Evolutionary conservation across 2,329 filamentous ascomycete genomes (phyloP).

Genomic region (Cadophora malorum): DNA sequence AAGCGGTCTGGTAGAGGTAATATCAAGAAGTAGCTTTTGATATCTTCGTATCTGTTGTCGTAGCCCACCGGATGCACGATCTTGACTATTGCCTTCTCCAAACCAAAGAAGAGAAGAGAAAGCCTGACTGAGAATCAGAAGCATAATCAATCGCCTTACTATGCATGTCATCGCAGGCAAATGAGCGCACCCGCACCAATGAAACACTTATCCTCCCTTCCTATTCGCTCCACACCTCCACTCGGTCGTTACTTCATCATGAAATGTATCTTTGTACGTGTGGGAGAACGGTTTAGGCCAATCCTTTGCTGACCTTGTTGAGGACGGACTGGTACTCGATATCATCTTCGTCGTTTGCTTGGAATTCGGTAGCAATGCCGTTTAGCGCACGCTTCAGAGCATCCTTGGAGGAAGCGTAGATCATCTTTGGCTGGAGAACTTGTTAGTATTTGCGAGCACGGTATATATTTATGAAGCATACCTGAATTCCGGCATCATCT

Average conservation of each 20-base stretch:
- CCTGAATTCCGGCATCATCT: constrained; percentile 80
- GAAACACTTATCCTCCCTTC: constrained; percentile 36
- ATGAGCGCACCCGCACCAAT: constrained; percentile 40
- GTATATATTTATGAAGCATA: constrained; percentile 50
- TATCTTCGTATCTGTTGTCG: constrained; percentile 36
- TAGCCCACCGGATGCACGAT: constrained; percentile 21
- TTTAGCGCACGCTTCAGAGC: constrained; percentile 81
- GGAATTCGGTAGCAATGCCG: constrained; percentile 77
- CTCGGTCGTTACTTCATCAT: constrained; percentile 18
- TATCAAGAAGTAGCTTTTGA: constrained; percentile 37
- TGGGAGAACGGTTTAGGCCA: constrained; percentile 50
- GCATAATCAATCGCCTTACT: constrained; percentile 33
- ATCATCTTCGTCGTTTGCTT: constrained; percentile 84
- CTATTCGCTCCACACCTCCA: constrained; percentile 7
- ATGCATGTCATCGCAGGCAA: constrained; percentile 41
- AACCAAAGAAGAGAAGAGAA: constrained; percentile 24
- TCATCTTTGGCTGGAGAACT: constrained; percentile 78
- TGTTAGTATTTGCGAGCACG: constrained; percentile 20
- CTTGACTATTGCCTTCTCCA: constrained; percentile 17
- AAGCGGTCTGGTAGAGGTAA: constrained; percentile 12
- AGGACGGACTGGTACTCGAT: constrained; percentile 79
- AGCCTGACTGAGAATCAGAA: constrained; percentile 20
- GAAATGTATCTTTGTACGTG: constrained; percentile 15
- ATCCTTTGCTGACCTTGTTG: constrained; percentile 67
- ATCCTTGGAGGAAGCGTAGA: constrained; percentile 89